Percentiles rank a stretch among this genome's conserved stretches.
phyloP scores from a whole-genome alignment of 1,284 basidiomycete genomes.

The Ustilago lituana region DNA sequence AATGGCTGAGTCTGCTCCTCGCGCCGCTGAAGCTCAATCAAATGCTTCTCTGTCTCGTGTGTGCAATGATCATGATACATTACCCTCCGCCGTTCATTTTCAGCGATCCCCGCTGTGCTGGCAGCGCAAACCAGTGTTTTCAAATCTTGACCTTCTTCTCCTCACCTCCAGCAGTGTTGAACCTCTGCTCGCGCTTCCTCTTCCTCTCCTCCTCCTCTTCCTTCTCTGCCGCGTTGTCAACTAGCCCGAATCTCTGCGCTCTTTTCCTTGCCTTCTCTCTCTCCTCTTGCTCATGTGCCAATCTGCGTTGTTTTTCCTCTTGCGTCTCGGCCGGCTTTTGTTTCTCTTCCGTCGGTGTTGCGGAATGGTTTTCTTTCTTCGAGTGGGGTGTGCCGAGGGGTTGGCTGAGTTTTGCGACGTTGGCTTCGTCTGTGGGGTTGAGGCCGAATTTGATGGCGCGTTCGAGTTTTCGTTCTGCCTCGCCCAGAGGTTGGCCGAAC shows the following conservation, averaged over 20 bases:
- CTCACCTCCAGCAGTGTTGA: neutral
- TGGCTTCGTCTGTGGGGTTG: conserved; percentile 29
- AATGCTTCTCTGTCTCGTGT: neutral
- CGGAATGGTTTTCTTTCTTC: conserved; percentile 2
- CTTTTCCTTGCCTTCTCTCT: conserved; percentile 45
- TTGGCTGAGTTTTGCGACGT: conserved; percentile 27
- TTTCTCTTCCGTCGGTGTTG: neutral
- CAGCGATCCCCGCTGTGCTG: no score
- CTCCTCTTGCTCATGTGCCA: conserved; percentile 37
- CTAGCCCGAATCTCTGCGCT: conserved; percentile 56
- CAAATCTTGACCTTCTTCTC: conserved; percentile 28
- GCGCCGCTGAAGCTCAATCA: no score
- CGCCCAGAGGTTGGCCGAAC: conserved; percentile 57
- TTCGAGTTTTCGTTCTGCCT: conserved; percentile 58
- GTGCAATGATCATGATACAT: conserved; percentile 3
- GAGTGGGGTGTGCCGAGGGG: conserved; percentile 28
- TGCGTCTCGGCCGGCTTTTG: conserved; percentile 23
- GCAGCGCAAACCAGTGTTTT: no score
- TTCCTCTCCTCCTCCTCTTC: conserved; percentile 47
- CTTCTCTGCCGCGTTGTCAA: neutral
- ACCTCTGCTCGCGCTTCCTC: conserved; percentile 18
- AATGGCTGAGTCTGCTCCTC: no score
- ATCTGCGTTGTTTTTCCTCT: conserved; percentile 34
- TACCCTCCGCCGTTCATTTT: no score
- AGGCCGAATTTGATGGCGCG: conserved; percentile 61